These are phyloP conservation scores for Penicillium longicatenatum DNA, from an alignment of 495 filamentous ascomycete genomes.

Conservation along the genomic window DNA sequence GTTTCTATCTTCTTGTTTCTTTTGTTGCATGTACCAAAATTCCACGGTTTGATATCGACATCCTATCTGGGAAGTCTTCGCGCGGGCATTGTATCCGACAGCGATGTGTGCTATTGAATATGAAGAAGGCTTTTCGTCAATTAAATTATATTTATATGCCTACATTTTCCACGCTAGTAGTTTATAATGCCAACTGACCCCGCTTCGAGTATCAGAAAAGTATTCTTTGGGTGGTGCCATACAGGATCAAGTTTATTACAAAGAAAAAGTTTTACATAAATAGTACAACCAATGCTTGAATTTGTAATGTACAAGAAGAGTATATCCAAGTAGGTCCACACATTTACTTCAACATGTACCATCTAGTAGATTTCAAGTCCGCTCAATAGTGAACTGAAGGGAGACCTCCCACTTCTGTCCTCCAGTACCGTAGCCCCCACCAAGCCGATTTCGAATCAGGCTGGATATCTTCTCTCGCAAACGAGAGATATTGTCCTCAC, in stretches of 20 bases:
- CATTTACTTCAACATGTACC: slow-evolving; percentile 1
- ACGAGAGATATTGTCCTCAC: slow-evolving; percentile 65
- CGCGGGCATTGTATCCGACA: slow-evolving; percentile 19
- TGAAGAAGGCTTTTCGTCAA: slow-evolving; percentile 20
- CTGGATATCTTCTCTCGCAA: slow-evolving; percentile 73
- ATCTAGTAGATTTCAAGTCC: slow-evolving; percentile 19
- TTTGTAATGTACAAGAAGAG: slow-evolving; percentile 16
- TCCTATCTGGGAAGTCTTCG: slow-evolving; percentile 21
- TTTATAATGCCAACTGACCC: not conserved
- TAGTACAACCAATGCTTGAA: not conserved
- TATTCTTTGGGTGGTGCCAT: not conserved
- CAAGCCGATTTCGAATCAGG: slow-evolving; percentile 81
- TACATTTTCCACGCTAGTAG: not conserved
- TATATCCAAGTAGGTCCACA: slow-evolving; percentile 6
- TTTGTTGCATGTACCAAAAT: slow-evolving; percentile 39
- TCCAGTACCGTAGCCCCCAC: slow-evolving; percentile 82
- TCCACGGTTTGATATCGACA: slow-evolving; percentile 37
- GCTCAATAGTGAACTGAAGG: slow-evolving; percentile 49
- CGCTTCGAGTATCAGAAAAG: not conserved
- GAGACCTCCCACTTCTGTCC: slow-evolving; percentile 88
- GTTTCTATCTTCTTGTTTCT: slow-evolving; percentile 23
- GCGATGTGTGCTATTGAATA: slow-evolving; percentile 22
- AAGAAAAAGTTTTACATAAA: not conserved
- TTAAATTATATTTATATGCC: not conserved
- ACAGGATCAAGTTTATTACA: not conserved